phyloP scores from a whole-genome alignment of 2,329 filamentous ascomycete species.

The Aspergillus latus region DNA sequence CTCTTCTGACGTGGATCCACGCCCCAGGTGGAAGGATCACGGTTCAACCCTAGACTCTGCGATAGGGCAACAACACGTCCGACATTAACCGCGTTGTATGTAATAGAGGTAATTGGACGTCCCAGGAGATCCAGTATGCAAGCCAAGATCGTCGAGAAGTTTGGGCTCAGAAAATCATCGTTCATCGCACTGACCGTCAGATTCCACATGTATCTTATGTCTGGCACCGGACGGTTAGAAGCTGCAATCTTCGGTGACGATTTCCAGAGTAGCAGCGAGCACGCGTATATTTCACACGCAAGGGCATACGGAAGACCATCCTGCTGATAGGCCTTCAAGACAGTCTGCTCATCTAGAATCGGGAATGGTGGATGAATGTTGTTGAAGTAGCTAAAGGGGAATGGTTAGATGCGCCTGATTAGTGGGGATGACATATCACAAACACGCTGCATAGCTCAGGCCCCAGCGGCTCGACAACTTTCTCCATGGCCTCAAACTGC shows the following conservation, averaged over 20 bases:
- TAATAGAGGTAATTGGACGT: constrained; percentile 9
- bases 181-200: constrained; percentile 12
- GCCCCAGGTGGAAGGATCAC: constrained; percentile 6
- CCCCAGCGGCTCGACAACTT: constrained; percentile 7
- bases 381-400: constrained; percentile 2
- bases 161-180: constrained; percentile 9
- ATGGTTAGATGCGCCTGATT: not conserved
- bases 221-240: not conserved
- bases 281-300: constrained; percentile 8
- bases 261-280: constrained; percentile 8
- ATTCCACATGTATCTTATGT: constrained; percentile 13
- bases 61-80: constrained; percentile 5
- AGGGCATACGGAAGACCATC: constrained; percentile 8
- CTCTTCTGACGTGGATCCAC: constrained; percentile 11
- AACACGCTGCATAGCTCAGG: constrained; percentile 7
- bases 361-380: constrained; percentile 9
- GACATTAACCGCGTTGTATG: constrained; percentile 12
- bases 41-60: constrained; percentile 8
- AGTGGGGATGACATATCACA: not conserved
- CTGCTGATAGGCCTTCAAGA: constrained; percentile 5
- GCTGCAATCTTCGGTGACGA: not conserved
- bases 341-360: constrained; percentile 10
- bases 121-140: constrained; percentile 9
- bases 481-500: constrained; percentile 11
- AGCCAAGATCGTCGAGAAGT: constrained; percentile 8